Conservation (phyloP, 2,329 filamentous ascomycete genomes). For the Aspergillus pseudotamarii region DNA sequence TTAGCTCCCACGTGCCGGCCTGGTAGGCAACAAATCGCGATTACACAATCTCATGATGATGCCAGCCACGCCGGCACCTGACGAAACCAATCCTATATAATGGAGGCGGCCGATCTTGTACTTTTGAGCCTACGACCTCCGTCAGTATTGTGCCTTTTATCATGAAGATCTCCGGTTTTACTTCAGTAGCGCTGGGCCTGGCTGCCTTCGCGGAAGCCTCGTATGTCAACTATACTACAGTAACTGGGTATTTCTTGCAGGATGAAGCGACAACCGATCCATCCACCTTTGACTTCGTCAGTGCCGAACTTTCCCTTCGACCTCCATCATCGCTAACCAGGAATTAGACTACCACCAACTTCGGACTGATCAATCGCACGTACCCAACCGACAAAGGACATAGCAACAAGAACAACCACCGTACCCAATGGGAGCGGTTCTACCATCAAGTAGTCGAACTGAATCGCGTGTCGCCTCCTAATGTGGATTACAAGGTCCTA, state of each 20-base stretch:
- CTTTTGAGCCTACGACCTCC: neutral
- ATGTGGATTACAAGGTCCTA: slow-evolving; percentile 57
- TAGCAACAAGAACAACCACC: slow-evolving; percentile 28
- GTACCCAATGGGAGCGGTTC: slow-evolving; percentile 62
- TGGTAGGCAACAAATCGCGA: slow-evolving; percentile 1
- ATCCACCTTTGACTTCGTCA: slow-evolving; percentile 51
- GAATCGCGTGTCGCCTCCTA: slow-evolving; percentile 43
- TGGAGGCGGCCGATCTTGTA: neutral
- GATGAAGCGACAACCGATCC: slow-evolving; percentile 50
- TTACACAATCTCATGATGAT: neutral
- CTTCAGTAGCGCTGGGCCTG: slow-evolving; percentile 71
- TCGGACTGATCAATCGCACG: slow-evolving; percentile 53
- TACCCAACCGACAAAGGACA: slow-evolving; percentile 44
- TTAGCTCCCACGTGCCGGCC: neutral
- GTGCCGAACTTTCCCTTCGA: slow-evolving; percentile 5
- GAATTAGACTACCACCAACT: slow-evolving; percentile 43
- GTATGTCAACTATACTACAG: slow-evolving; percentile 41
- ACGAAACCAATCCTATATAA: neutral
- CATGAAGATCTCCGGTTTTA: slow-evolving; percentile 67
- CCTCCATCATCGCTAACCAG: neutral
- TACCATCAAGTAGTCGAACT: slow-evolving; percentile 50
- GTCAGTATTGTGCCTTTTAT: neutral
- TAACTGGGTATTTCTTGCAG: slow-evolving; percentile 54
- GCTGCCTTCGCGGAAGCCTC: slow-evolving; percentile 67
- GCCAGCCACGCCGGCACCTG: neutral